These are phyloP conservation scores for Pythium grandisporangium DNA, from an alignment of 352 stramenopile genomes.

Conservation along the genomic window DNA sequence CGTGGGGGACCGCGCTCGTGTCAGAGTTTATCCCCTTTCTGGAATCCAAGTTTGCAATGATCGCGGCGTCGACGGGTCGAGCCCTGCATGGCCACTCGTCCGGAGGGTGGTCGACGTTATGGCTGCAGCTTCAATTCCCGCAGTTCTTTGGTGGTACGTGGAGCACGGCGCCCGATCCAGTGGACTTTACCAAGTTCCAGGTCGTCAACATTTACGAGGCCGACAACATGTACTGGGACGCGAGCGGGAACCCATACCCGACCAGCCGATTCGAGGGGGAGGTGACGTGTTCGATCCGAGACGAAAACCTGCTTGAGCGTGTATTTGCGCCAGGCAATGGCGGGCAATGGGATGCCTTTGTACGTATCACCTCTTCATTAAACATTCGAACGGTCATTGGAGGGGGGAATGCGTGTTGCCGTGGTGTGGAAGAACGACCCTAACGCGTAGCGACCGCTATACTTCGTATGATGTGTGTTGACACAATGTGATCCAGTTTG, in stretches of 20 bases:
- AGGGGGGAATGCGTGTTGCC: not conserved
- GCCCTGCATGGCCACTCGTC: constrained; percentile 71
- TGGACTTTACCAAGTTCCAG: constrained; percentile 66
- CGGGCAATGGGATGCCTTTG: constrained; percentile 71
- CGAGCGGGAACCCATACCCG: constrained; percentile 37
- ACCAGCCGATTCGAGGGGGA: constrained; percentile 44
- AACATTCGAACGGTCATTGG: not conserved
- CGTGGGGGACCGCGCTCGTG: constrained; percentile 58
- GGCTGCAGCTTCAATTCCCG: constrained; percentile 65
- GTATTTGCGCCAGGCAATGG: constrained; percentile 58
- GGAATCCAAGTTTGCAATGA: constrained; percentile 33
- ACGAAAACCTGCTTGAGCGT: constrained; percentile 65
- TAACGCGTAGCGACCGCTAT: no score
- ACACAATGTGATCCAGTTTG: constrained; percentile 21
- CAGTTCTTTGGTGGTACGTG: constrained; percentile 67
- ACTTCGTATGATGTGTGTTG: not conserved
- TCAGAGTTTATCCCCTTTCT: constrained; percentile 63
- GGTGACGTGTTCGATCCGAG: constrained; percentile 45
- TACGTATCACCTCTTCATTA: constrained; percentile 20
- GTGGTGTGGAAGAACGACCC: no score
- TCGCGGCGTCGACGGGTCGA: constrained; percentile 22
- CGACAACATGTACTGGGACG: constrained; percentile 68
- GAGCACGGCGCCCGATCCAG: constrained; percentile 62
- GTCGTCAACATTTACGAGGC: constrained; percentile 61
- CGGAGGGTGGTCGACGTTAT: constrained; percentile 58